These are phyloP conservation scores for Cardamine resedifolia DNA, from an alignment of 345 rosid species.

Conservation along the genomic window DNA sequence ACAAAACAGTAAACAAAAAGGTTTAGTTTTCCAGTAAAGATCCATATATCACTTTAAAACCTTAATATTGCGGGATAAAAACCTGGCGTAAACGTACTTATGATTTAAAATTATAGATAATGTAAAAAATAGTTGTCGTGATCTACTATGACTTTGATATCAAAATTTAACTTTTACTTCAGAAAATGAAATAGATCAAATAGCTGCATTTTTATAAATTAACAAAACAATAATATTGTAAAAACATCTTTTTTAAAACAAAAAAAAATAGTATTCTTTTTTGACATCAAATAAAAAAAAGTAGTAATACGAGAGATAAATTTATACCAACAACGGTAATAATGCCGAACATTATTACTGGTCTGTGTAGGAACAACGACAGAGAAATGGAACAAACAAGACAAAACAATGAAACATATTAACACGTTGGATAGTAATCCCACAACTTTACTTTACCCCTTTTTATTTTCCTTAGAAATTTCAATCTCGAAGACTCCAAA, in stretches of 20 bases:
- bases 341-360: conserved; percentile 1
- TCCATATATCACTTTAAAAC: neutral
- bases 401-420: neutral
- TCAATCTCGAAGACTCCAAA: neutral
- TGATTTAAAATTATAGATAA: neutral
- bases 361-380: neutral
- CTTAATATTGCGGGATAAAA: neutral
- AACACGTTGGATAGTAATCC: neutral
- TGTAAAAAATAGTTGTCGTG: neutral
- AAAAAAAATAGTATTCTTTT: neutral
- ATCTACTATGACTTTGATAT: neutral
- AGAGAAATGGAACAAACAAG: too few relatives aligned
- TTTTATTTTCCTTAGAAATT: neutral
- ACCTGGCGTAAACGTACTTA: neutral
- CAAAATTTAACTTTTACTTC: neutral
- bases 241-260: neutral
- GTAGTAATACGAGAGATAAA: too few relatives aligned
- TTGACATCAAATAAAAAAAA: too few relatives aligned
- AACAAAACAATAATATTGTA: neutral
- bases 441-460: neutral
- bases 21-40: neutral
- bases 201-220: neutral
- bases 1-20: neutral
- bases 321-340: neutral
- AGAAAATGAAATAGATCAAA: neutral